Conservation (phyloP, 768 basidiomycete genomes). For the Leccinum arenicola region DNA sequence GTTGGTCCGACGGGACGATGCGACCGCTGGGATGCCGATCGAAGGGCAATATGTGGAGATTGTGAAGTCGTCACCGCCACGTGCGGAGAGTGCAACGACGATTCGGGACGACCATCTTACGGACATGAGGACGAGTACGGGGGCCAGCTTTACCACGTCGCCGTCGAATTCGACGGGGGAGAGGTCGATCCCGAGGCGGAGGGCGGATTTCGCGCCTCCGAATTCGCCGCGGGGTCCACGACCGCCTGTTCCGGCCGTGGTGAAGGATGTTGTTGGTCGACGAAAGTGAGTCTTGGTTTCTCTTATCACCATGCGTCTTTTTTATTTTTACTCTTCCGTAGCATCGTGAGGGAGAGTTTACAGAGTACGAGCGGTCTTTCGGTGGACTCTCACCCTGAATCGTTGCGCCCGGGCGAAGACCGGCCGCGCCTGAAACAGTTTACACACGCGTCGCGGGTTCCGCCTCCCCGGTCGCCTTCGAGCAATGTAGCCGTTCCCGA, state of each 20-base stretch:
- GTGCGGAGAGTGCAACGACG: slow-evolving; percentile 30
- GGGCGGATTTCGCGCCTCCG: slow-evolving; percentile 69
- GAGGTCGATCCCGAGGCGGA: slow-evolving; percentile 62
- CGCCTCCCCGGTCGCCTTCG: slow-evolving; percentile 50
- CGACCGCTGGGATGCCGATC: slow-evolving; percentile 23
- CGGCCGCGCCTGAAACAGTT: slow-evolving; percentile 71
- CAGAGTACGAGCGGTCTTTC: slow-evolving; percentile 40
- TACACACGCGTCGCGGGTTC: slow-evolving; percentile 63
- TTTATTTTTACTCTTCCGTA: slow-evolving; percentile 29
- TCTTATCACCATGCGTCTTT: not conserved
- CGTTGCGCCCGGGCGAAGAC: slow-evolving; percentile 27
- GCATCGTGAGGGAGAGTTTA: slow-evolving; percentile 55
- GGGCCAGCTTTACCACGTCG: slow-evolving; percentile 49
- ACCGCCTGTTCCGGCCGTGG: slow-evolving; percentile 17
- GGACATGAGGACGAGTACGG: slow-evolving; percentile 36
- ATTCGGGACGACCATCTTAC: slow-evolving; percentile 38
- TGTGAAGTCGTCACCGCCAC: slow-evolving; percentile 16
- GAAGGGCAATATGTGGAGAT: slow-evolving; percentile 35
- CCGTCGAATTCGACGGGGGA: slow-evolving; percentile 65
- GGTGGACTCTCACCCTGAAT: slow-evolving; percentile 32
- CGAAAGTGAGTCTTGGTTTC: slow-evolving; percentile 19
- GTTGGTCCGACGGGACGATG: slow-evolving; percentile 22
- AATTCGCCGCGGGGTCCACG: slow-evolving; percentile 41
- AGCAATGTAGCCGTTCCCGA: slow-evolving; percentile 15
- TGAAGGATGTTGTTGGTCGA: slow-evolving; percentile 20